Evolutionary conservation across 768 basidiomycete genomes (phyloP).

Genomic region (Pisolithus tinctorius): DNA sequence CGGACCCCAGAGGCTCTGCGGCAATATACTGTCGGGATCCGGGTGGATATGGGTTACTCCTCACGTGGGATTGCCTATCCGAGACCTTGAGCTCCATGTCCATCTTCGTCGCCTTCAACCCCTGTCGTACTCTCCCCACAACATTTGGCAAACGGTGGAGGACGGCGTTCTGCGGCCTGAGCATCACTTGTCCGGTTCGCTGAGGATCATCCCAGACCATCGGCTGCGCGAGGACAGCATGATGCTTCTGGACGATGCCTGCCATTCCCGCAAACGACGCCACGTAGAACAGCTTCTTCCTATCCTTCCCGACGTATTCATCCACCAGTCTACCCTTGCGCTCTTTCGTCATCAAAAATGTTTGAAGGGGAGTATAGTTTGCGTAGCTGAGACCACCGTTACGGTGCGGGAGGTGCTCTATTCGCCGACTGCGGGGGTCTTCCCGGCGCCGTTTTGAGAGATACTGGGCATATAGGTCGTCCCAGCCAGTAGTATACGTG

Average conservation of each 20-base stretch:
- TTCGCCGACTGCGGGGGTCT: constrained; percentile 25
- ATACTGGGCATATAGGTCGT: constrained; percentile 16
- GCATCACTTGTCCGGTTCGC: constrained; percentile 22
- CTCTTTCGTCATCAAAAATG: constrained; percentile 41
- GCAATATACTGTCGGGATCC: constrained; percentile 45
- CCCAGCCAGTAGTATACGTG: constrained; percentile 16
- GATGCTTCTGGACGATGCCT: constrained; percentile 13
- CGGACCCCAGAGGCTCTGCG: constrained; percentile 16
- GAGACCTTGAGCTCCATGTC: constrained; percentile 25
- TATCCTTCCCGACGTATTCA: constrained; percentile 11
- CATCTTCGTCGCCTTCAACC: constrained; percentile 32
- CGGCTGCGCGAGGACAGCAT: constrained; percentile 10
- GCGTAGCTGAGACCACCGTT: constrained; percentile 59
- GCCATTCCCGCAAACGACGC: constrained; percentile 29
- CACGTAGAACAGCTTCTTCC: constrained; percentile 9
- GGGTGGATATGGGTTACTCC: constrained; percentile 40
- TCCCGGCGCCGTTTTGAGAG: constrained; percentile 18
- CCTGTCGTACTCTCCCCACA: constrained; percentile 37
- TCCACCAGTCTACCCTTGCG: constrained; percentile 57
- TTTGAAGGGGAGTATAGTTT: constrained; percentile 46
- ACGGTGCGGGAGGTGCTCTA: constrained; percentile 62
- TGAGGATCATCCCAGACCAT: constrained; percentile 26
- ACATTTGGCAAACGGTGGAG: constrained; percentile 36
- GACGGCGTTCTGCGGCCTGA: constrained; percentile 21
- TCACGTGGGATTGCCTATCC: constrained; percentile 23